Evolutionary conservation across 345 rosid species (phyloP).

Genomic region (Abelmoschus esculentus): DNA sequence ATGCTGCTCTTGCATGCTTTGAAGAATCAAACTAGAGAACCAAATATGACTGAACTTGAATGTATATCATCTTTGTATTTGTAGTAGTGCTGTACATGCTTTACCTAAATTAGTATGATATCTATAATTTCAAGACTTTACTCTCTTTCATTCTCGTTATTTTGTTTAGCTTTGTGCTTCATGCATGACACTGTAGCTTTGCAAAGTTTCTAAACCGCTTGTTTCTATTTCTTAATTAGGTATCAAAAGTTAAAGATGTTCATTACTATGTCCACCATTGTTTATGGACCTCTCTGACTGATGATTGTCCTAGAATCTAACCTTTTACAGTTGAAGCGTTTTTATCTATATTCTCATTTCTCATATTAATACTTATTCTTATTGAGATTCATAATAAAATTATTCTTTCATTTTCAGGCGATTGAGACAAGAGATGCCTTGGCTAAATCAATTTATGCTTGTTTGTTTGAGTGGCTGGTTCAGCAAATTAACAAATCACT

Average conservation of each 20-base stretch:
- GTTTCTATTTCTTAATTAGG: background rate
- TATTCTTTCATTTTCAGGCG: conserved; percentile 47
- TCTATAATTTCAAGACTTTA: background rate
- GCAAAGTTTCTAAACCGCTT: background rate
- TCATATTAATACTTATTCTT: conserved; percentile 7
- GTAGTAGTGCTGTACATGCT: background rate
- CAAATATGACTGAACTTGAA: background rate
- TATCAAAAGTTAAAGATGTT: background rate
- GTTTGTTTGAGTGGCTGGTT: conserved; percentile 92
- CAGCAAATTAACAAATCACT: conserved; percentile 94
- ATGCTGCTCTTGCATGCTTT: background rate
- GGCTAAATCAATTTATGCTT: conserved; percentile 90
- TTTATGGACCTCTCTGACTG: background rate
- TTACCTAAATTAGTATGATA: conserved; percentile 3
- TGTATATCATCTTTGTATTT: background rate
- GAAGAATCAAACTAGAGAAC: conserved; percentile 2
- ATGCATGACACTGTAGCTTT: background rate
- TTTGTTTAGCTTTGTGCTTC: background rate
- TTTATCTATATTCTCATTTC: background rate
- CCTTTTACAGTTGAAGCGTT: background rate
- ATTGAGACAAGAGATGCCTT: conserved; percentile 83
- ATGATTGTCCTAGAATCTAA: background rate
- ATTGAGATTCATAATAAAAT: background rate
- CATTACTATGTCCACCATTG: background rate
- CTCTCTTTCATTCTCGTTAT: background rate